Evolutionary conservation across 208 protist genomes (phyloP).

Genomic region (Acanthamoeba triangularis): DNA sequence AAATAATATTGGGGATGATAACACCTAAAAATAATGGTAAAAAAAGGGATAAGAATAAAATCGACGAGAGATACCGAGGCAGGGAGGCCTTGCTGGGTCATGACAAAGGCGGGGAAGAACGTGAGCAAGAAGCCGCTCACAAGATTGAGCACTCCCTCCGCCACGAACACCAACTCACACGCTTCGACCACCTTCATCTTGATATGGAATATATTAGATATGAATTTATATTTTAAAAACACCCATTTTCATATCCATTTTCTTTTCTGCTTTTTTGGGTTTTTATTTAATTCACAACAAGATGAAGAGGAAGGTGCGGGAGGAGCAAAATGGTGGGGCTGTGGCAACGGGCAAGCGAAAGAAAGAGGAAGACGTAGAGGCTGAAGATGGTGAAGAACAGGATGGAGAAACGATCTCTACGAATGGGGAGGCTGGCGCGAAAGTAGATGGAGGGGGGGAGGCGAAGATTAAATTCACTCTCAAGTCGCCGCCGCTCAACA

Average conservation of each 20-base stretch:
- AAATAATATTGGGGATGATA: not conserved
- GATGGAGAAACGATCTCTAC: not conserved
- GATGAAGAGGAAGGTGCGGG: slow-evolving; percentile 65
- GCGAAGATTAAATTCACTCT: slow-evolving; percentile 20
- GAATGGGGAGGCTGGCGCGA: not conserved
- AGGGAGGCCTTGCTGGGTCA: slow-evolving; percentile 40
- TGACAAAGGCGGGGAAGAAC: slow-evolving; percentile 52
- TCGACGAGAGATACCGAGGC: too few relatives aligned
- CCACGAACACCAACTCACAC: not conserved
- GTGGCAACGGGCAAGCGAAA: not conserved
- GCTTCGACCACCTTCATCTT: not conserved
- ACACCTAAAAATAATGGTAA: not conserved
- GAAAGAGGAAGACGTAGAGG: not conserved
- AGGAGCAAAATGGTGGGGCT: not conserved
- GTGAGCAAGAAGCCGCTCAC: slow-evolving; percentile 34
- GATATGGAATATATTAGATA: too few relatives aligned
- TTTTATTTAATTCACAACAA: not conserved
- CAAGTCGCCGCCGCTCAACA: not conserved
- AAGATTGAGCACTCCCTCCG: slow-evolving; percentile 15
- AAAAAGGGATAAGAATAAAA: too few relatives aligned
- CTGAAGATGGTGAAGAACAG: slow-evolving; percentile 6
- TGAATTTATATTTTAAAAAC: too few relatives aligned
- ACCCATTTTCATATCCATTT: not conserved
- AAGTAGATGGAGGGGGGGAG: not conserved
- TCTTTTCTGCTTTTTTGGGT: not conserved